Conservation (phyloP, 202 grass and related monocot species). For the Brachypodium distachyon region DNA sequence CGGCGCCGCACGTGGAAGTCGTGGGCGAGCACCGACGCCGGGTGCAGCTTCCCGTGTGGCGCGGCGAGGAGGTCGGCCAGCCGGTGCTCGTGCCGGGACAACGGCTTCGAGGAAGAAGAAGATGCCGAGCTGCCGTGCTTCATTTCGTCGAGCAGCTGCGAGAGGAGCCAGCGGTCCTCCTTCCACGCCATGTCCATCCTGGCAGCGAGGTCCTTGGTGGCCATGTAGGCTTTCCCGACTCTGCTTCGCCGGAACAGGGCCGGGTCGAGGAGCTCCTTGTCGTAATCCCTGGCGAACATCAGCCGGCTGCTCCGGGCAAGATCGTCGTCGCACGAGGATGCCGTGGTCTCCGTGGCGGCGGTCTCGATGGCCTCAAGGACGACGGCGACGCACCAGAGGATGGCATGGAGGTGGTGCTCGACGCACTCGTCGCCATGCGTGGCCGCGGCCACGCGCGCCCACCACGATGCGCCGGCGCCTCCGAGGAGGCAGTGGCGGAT, state of each 20-base stretch:
- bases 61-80: slow-evolving; percentile 45
- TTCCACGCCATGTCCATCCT: slow-evolving; percentile 56
- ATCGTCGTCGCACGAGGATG: slow-evolving; percentile 32
- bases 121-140: not conserved
- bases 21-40: slow-evolving; percentile 31
- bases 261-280: slow-evolving; percentile 49
- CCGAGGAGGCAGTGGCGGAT: slow-evolving; percentile 45
- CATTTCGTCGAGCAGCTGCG: slow-evolving; percentile 39
- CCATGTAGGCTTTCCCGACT: slow-evolving; percentile 43
- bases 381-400: slow-evolving; percentile 72
- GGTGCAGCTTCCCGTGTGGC: slow-evolving; percentile 46
- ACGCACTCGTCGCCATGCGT: slow-evolving; percentile 48
- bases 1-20: slow-evolving; percentile 56
- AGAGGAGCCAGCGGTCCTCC: slow-evolving; percentile 70
- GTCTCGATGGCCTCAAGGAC: slow-evolving; percentile 61
- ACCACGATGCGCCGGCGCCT: slow-evolving; percentile 24
- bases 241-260: slow-evolving; percentile 41
- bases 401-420: slow-evolving; percentile 49
- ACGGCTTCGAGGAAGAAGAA: not conserved
- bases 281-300: slow-evolving; percentile 50
- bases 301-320: slow-evolving; percentile 18
- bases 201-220: slow-evolving; percentile 33
- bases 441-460: slow-evolving; percentile 39
- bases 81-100: slow-evolving; percentile 51
- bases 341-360: slow-evolving; percentile 23